Evolutionary conservation across 768 basidiomycete species (phyloP).

Genomic region (Tylopilus balloui): DNA sequence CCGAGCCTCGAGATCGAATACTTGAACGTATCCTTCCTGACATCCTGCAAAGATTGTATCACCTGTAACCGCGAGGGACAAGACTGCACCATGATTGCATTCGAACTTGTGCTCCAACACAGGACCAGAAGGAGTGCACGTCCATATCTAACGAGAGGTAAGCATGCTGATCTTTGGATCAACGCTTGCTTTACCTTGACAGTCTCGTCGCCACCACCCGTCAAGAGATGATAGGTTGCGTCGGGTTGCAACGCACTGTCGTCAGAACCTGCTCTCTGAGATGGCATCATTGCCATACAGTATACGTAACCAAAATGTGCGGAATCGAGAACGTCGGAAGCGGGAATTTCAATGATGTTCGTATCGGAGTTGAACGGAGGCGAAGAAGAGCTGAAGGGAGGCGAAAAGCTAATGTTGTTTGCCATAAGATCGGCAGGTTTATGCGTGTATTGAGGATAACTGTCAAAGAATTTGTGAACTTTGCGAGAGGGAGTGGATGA

Average conservation of each 20-base stretch:
- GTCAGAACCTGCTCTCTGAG: constrained; percentile 36
- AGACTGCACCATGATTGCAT: constrained; percentile 73
- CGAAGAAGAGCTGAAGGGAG: constrained; percentile 23
- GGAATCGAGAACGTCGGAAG: constrained; percentile 72
- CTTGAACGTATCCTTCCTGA: constrained; percentile 89
- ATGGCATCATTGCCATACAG: constrained; percentile 58
- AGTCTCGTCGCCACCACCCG: constrained; percentile 87
- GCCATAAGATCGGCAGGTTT: constrained; percentile 66
- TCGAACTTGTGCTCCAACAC: constrained; percentile 60
- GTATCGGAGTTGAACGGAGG: constrained; percentile 20
- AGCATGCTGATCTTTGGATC: background rate
- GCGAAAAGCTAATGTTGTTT: constrained; percentile 43
- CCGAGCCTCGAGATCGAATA: constrained; percentile 87
- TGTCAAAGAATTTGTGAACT: constrained; percentile 90
- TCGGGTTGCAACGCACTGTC: constrained; percentile 23
- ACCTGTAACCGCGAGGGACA: constrained; percentile 69
- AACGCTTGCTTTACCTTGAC: constrained; percentile 59
- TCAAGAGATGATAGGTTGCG: constrained; percentile 52
- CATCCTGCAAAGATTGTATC: constrained; percentile 90
- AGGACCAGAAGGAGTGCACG: constrained; percentile 44
- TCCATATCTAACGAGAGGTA: constrained; percentile 54
- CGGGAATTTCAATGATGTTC: constrained; percentile 49
- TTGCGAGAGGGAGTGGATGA: constrained; percentile 41
- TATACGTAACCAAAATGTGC: constrained; percentile 96
- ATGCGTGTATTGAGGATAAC: constrained; percentile 70